These are phyloP conservation scores for Exophiala bonariae DNA, from an alignment of 2,329 filamentous ascomycete genomes.

Conservation along the genomic window DNA sequence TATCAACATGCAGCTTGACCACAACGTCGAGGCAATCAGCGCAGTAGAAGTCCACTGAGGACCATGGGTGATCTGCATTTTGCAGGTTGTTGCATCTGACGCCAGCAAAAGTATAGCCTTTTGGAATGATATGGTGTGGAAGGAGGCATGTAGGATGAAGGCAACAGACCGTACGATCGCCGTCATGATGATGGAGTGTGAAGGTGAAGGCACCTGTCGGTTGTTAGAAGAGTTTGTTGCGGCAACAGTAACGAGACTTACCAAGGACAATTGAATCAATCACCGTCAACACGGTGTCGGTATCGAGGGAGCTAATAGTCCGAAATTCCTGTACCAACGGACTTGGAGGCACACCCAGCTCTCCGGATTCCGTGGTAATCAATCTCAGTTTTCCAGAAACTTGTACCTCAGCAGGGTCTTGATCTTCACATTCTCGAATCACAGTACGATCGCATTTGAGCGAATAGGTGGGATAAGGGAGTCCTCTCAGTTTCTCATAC, in stretches of 20 bases:
- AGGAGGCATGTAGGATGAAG: constrained; percentile 7
- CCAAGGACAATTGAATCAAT: no score
- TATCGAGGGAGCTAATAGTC: no score
- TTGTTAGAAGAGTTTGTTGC: constrained; percentile 2
- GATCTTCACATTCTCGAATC: not conserved
- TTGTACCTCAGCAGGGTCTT: no score
- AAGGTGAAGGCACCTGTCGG: constrained; percentile 3
- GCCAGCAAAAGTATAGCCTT: constrained; percentile 5
- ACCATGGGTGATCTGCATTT: not conserved
- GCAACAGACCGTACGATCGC: constrained; percentile 7
- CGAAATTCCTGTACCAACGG: no score
- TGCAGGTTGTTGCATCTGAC: constrained; percentile 1
- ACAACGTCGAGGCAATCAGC: constrained; percentile 8
- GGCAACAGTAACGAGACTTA: not conserved
- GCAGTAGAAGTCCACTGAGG: constrained; percentile 6
- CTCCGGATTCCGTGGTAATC: no score
- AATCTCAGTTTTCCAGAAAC: no score
- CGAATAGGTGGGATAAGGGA: constrained; percentile 10
- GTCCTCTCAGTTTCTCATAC: constrained; percentile 8
- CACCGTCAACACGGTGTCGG: no score
- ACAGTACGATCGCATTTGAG: constrained; percentile 2
- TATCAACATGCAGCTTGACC: not conserved
- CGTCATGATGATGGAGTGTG: constrained; percentile 9
- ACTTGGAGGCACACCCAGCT: no score
- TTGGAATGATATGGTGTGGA: constrained; percentile 13